Conservation (phyloP, 2,329 filamentous ascomycete genomes). For the Xylaria arbuscula region DNA sequence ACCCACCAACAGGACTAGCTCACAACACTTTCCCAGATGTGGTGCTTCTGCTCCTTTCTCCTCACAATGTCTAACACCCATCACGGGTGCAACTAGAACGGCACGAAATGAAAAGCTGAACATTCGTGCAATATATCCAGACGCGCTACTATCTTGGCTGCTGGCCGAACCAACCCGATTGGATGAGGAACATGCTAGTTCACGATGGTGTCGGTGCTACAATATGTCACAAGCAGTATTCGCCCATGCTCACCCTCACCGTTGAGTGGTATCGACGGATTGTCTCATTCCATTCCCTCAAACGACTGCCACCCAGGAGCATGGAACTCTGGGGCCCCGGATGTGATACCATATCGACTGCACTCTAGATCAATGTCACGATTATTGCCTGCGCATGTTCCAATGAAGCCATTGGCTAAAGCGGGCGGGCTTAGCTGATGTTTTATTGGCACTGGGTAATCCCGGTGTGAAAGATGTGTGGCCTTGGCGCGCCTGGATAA, state of each 20-base stretch:
- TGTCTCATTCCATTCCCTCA: constrained; percentile 37
- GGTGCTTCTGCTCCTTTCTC: not conserved
- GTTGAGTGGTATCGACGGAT: constrained; percentile 27
- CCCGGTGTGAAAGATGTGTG: constrained; percentile 35
- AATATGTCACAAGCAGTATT: constrained; percentile 1
- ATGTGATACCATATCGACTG: not conserved
- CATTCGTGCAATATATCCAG: constrained; percentile 15
- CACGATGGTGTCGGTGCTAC: constrained; percentile 16
- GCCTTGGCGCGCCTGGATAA: constrained; percentile 47
- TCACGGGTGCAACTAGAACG: not conserved
- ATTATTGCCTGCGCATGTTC: constrained; percentile 18
- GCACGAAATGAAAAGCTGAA: not conserved
- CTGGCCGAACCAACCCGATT: constrained; percentile 19
- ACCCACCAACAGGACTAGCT: not conserved
- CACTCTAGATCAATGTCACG: constrained; percentile 17
- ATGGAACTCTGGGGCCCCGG: constrained; percentile 19
- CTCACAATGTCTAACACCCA: not conserved
- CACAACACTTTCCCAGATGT: not conserved
- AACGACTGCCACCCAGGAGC: constrained; percentile 24
- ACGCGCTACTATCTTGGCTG: constrained; percentile 11
- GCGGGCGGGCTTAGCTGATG: constrained; percentile 36
- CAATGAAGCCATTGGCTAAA: constrained; percentile 44
- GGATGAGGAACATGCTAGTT: constrained; percentile 13
- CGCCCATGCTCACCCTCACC: constrained; percentile 2
- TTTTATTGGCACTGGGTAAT: constrained; percentile 36